A percentile compares a stretch with the other conserved stretches of the same genome.
Evolutionary conservation across 148 eudicot species (phyloP).

Genomic region (Cornus controversa): DNA sequence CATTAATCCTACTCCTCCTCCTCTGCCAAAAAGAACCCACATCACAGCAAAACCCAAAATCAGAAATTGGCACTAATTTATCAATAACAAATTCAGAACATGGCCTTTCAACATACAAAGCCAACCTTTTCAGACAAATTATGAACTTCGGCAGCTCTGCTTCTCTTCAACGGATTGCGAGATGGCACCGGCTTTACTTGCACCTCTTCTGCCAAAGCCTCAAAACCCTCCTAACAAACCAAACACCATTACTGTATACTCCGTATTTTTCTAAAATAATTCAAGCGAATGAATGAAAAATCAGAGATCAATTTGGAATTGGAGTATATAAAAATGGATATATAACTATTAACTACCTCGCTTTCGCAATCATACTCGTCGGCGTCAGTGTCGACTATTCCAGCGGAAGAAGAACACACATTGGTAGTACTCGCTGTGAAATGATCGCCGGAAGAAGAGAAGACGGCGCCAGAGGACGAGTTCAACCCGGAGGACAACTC

Average conservation of each 20-base stretch:
- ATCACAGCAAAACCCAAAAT: conserved; percentile 2
- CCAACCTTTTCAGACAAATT: conserved; percentile 87
- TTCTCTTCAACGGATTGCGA: conserved; percentile 63
- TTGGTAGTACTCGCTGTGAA: conserved; percentile 18
- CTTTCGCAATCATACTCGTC: conserved; percentile 76
- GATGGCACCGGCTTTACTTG: conserved; percentile 27
- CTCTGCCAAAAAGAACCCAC: conserved; percentile 41
- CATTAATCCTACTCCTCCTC: conserved; percentile 89
- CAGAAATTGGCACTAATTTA: background rate
- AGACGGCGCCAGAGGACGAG: conserved; percentile 24
- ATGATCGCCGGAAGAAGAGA: conserved; percentile 1
- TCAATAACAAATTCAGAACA: background rate
- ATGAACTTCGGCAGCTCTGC: conserved; percentile 91
- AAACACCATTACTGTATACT: background rate
- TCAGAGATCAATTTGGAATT: background rate
- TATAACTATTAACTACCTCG: conserved; percentile 41
- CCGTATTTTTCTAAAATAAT: background rate
- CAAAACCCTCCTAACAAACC: conserved; percentile 47
- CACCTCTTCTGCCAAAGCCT: conserved; percentile 43
- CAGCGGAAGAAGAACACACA: conserved; percentile 27
- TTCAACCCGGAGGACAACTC: conserved; percentile 18
- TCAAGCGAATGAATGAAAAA: background rate
- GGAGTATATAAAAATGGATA: background rate
- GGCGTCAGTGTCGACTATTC: conserved; percentile 35
- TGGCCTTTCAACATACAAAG: background rate